These are phyloP conservation scores for Bolboschoenus planiculmis DNA, from an alignment of 176 grass and related monocot species.

Conservation along the genomic window DNA sequence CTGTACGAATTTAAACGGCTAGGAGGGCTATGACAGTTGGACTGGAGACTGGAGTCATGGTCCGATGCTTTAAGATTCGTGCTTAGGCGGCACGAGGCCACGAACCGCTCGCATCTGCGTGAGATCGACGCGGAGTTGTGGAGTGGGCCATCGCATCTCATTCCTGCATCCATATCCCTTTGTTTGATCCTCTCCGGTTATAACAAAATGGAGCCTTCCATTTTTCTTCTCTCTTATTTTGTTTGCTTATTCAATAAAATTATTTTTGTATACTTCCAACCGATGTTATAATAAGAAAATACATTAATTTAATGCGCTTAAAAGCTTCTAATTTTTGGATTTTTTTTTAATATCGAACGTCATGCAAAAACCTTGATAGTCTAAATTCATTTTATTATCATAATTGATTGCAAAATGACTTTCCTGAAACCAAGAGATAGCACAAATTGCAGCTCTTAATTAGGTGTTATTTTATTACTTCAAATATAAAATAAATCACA, in stretches of 20 bases:
- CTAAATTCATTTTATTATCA: no score
- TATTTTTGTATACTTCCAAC: background rate
- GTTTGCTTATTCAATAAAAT: no score
- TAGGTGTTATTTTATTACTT: no score
- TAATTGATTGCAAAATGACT: no score
- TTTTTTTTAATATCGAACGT: no score
- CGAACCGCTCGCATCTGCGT: background rate
- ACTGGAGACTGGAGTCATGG: no score
- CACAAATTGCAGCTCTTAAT: no score
- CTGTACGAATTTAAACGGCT: background rate
- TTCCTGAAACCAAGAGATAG: background rate
- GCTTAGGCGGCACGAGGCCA: background rate
- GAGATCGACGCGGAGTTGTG: conserved; percentile 5
- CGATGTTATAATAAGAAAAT: background rate
- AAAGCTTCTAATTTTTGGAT: no score
- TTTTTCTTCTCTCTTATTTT: background rate
- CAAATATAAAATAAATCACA: background rate
- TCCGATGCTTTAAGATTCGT: background rate
- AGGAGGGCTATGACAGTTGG: no score
- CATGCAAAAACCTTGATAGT: no score
- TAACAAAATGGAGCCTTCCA: background rate
- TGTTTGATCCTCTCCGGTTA: background rate
- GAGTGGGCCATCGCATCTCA: conserved; percentile 11
- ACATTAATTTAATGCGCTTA: no score
- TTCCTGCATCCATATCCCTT: background rate